Conservation (phyloP, 345 rosid species). For the Odontarrhena argentea region DNA sequence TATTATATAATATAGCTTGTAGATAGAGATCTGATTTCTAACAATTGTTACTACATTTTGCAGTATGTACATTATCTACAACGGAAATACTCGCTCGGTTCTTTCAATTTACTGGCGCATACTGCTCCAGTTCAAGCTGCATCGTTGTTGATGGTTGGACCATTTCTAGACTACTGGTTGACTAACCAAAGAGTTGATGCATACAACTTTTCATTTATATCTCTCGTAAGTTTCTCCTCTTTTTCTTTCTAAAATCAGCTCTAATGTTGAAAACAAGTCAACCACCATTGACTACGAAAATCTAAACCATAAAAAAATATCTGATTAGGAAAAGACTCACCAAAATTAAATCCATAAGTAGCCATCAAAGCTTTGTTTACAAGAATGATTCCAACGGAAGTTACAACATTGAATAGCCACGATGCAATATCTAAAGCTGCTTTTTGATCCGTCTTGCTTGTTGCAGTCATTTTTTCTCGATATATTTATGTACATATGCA, state of each 20-base stretch:
- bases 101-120: constrained; percentile 90
- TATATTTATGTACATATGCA: neutral
- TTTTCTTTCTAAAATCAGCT: neutral
- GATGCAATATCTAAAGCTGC: constrained; percentile 86
- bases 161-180: constrained; percentile 88
- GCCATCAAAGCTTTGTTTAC: constrained; percentile 98
- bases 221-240: constrained; percentile 60
- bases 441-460: constrained; percentile 75
- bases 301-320: neutral
- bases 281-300: neutral
- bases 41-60: constrained; percentile 26
- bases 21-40: neutral
- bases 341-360: constrained; percentile 88
- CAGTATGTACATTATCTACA: constrained; percentile 97
- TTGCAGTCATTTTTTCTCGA: constrained; percentile 51
- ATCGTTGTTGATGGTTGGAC: constrained; percentile 78
- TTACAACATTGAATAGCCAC: constrained; percentile 96
- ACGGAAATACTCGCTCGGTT: constrained; percentile 82
- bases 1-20: neutral
- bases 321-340: constrained; percentile 42
- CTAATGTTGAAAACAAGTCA: constrained; percentile 33
- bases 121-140: constrained; percentile 98
- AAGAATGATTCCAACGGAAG: constrained; percentile 95
- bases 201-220: constrained; percentile 52
- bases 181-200: constrained; percentile 78